phyloP scores from a whole-genome alignment of 1,139 yeast species.

The Debaryomyces sp. region DNA sequence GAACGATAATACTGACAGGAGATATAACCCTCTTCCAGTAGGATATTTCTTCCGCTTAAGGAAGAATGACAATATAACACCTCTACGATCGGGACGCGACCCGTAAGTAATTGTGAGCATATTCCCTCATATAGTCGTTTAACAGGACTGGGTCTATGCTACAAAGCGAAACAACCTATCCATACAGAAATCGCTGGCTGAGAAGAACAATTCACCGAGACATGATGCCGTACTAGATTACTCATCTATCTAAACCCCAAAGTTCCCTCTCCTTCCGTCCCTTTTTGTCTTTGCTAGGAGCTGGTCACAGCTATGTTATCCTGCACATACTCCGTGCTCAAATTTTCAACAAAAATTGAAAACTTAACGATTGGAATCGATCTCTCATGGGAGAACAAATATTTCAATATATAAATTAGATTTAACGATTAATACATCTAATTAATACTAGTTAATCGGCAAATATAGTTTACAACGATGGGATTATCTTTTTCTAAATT shows the following conservation, averaged over 20 bases:
- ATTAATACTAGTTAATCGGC: slow-evolving; percentile 7
- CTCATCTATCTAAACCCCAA: not conserved
- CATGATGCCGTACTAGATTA: not conserved
- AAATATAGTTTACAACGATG: slow-evolving; percentile 19
- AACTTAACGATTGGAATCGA: slow-evolving; percentile 8
- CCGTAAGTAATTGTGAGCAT: slow-evolving; percentile 1
- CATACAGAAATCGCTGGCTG: not conserved
- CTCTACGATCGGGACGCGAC: slow-evolving; percentile 3
- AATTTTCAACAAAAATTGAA: slow-evolving; percentile 9
- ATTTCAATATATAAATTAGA: slow-evolving; percentile 3
- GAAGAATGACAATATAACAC: not conserved
- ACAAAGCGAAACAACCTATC: not conserved
- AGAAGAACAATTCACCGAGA: not conserved
- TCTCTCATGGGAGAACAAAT: slow-evolving; percentile 6
- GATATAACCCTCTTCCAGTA: not conserved
- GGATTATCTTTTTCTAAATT: slow-evolving; percentile 42
- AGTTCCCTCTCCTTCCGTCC: not conserved
- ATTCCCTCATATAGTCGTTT: not conserved
- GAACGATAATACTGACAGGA: not conserved
- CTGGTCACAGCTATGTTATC: not conserved
- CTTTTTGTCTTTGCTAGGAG: not conserved
- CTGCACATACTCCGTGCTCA: slow-evolving; percentile 7
- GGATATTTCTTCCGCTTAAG: not conserved
- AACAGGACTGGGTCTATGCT: not conserved
- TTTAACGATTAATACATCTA: slow-evolving; percentile 8